These are phyloP conservation scores for Sugiyamaella floridensis DNA, from an alignment of 805 yeast species.

Conservation along the genomic window DNA sequence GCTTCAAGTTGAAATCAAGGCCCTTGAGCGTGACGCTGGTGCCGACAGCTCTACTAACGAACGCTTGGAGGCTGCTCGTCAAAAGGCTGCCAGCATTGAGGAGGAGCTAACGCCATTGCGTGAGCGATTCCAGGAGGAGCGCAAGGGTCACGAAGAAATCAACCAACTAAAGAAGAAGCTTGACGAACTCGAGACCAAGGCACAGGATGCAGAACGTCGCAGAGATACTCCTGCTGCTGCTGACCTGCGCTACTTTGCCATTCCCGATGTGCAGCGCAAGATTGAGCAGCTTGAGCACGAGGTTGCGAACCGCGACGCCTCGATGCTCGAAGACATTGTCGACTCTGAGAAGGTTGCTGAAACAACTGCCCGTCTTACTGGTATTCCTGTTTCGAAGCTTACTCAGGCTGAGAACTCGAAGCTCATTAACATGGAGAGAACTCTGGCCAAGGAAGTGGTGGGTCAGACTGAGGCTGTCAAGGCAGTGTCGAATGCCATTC, in stretches of 20 bases:
- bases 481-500: conserved; percentile 91
- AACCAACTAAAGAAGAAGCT: conserved; percentile 83
- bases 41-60: conserved; percentile 79
- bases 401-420: conserved; percentile 93
- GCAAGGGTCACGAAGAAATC: conserved; percentile 84
- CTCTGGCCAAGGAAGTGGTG: conserved; percentile 73
- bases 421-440: conserved; percentile 90
- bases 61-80: conserved; percentile 70
- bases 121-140: conserved; percentile 79
- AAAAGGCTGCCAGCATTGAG: conserved; percentile 72
- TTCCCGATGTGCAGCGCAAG: conserved; percentile 79
- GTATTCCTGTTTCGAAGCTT: conserved; percentile 90
- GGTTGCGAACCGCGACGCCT: conserved; percentile 57
- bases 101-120: conserved; percentile 81
- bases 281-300: conserved; percentile 71
- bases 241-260: conserved; percentile 93
- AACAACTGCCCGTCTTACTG: conserved; percentile 93
- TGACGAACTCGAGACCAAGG: conserved; percentile 89
- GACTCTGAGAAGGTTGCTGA: conserved; percentile 91
- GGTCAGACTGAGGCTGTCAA: conserved; percentile 95
- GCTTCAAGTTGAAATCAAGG: conserved; percentile 91
- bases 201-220: conserved; percentile 94
- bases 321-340: conserved; percentile 82
- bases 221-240: conserved; percentile 93
- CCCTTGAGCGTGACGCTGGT: conserved; percentile 90